Base-by-base conservation (phyloP, 1,284 basidiomycete genomes). In the Ceratobasidium sp. region DNA sequence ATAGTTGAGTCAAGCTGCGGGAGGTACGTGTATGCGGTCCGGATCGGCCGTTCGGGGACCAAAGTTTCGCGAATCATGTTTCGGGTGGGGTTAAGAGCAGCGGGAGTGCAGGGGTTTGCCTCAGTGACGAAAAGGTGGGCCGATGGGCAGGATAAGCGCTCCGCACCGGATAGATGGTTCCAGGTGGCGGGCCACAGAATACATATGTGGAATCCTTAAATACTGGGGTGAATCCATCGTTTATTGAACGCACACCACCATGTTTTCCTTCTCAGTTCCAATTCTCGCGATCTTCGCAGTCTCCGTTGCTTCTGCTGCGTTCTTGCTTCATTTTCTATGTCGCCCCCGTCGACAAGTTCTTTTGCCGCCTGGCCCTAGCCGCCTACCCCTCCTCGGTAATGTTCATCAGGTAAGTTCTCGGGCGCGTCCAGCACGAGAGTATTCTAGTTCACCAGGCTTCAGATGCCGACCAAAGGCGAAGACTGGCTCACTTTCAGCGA, bases 401-500 rank as follows among this genome's bases (percentile, higher is more conserved):
- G 73, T 54, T 48, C 73, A 75, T n/a, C 73, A 75, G 62, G 73
- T 75, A 65, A 23, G 68, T 41, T 44, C 7, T 44, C 33, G 30
- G 7, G 5, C 23, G 41, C 65, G 48, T 50, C 18, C n/a, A 35
- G n/a, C 14, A 6, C 38, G 30, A n/a, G 30, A 16, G 41, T 23
- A 46, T 59, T 18, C 20, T 16, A 44, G n/a, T 30, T 50, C 48
- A 75, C 35, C 20, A 14, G 3, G 3, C 12, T 54, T 38, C 23
- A 75, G 73, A 75, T 75, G 73, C 73, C 73, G 8, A 64, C 73
- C 5, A 64, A 75, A 65, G 73, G 70, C 16, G 41, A 75, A 44
- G 73, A 75, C 35, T 75, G 73, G 73, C 73, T 75, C 30, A 75
- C 73, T 5, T 75, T 65, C 50, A 75, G 73, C 57, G 48, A 50